Evolutionary conservation across 768 basidiomycete species (phyloP), one percentile per base, ranked within the genome.

Genomic region (Tephrocybe sp.): DNA sequence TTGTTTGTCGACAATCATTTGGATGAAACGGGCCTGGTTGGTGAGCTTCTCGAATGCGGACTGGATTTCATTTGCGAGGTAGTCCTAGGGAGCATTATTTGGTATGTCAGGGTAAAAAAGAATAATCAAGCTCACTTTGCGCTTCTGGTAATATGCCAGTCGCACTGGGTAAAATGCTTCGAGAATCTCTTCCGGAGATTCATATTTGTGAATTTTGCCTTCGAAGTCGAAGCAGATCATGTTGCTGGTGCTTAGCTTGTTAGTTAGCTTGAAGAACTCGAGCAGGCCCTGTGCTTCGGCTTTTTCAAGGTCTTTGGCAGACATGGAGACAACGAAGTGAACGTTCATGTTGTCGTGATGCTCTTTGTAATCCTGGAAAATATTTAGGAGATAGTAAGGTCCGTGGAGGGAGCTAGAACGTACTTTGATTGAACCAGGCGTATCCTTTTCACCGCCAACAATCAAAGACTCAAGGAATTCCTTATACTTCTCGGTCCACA

Each of bases 211-310:
- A 71, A 99, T 95, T 74, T 95, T 97, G 58, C 91, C 87, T 15
- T 94, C 89, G 52, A 90, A 80, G 68, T 99, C 95, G 67, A 99
- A 99, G 69, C 92, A 94, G 15, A 98, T 97, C 97, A 99, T 98
- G 72, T 99, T 99, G 64, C 82, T 80, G 13, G 92, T 97, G 66
- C 77, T 88, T 65, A 99, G 70, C 65, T 94, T 90, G 40, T 78
- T 69, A 12, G 83, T 83, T 53, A 97, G 72, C 69, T 93, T 95
- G 84, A 99, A 97, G 65, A 82, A 90, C 66, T 97, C 94, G 25
- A 84, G 59, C 25, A 99, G 70, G 3, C 95, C 95, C 62, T 97
- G 91, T 53, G 80, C 78, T 63, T 95, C 92, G 2, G 93, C 93
- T 65, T 89, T 89, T 57, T 88, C 79, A 55, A 97, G 78, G 52